Percentiles rank a stretch among this genome's conserved stretches.
phyloP scores from a whole-genome alignment of 306 rosid genomes.

The Gastrolobium villosum region DNA sequence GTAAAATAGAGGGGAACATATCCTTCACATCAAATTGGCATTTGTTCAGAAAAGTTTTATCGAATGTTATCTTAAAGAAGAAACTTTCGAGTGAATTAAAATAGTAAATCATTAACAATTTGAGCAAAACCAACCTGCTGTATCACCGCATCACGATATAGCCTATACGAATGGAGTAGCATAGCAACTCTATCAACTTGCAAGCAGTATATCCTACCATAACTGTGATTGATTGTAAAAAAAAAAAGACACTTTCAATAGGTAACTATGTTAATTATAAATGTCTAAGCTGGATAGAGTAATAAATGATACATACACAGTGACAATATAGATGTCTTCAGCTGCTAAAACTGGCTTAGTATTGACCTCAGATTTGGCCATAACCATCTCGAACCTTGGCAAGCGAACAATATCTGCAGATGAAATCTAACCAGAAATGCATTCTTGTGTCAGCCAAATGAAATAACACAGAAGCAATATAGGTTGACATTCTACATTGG shows the following conservation, averaged over 20 bases:
- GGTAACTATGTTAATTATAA: slow-evolving; percentile 39
- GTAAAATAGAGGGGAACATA: slow-evolving; percentile 1
- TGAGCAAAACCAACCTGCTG: slow-evolving; percentile 77
- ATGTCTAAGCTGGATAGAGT: slow-evolving; percentile 29
- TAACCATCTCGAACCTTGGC: slow-evolving; percentile 95
- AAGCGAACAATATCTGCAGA: slow-evolving; percentile 92
- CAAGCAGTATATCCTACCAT: slow-evolving; percentile 98
- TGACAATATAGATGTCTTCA: slow-evolving; percentile 86
- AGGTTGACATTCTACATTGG: slow-evolving; percentile 38
- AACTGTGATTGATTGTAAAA: slow-evolving; percentile 60
- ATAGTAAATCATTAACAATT: slow-evolving; percentile 33
- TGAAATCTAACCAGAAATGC: slow-evolving; percentile 76
- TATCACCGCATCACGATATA: slow-evolving; percentile 97
- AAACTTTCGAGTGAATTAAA: slow-evolving; percentile 29
- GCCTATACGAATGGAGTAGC: slow-evolving; percentile 92
- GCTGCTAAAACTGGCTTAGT: slow-evolving; percentile 88
- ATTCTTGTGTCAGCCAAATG: slow-evolving; percentile 51
- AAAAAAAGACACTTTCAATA: slow-evolving; percentile 17
- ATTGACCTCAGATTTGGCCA: slow-evolving; percentile 95
- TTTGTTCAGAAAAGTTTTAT: slow-evolving; percentile 9
- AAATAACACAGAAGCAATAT: slow-evolving; percentile 29
- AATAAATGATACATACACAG: slow-evolving; percentile 75
- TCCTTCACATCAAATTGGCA: slow-evolving; percentile 42
- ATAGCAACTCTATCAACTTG: slow-evolving; percentile 96
- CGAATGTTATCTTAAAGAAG: background rate